Evolutionary conservation across 768 basidiomycete genomes (phyloP), one percentile per base, ranked within the genome.

Genomic region (Tricholoma bakamatsutake): DNA sequence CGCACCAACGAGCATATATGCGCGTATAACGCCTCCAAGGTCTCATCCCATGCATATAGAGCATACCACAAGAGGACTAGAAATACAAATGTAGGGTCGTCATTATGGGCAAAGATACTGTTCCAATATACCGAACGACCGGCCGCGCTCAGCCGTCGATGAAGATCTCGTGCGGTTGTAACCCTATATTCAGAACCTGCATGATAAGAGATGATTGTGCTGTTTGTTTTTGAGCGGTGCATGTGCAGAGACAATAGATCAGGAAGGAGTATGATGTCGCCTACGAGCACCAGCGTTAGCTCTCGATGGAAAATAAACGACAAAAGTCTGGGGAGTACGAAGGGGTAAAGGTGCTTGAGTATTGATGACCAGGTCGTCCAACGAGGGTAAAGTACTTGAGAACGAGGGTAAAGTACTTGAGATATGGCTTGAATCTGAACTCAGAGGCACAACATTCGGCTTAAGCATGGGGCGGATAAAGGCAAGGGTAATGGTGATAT

Each of bases 31-130:
- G 68, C 66, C 59, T 83, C 82, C 24, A 83, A 69, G 0, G 80
- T 68, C 63, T 85, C 80, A 49, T 84, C 83, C 74, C 83, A 84
- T 0, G 81, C 76, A 61, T 84, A 84, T 27, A 83, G 60, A 0
- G 80, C 76, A 54, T 82, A 82, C 83, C 83, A 84, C 21, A 84
- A 64, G 6, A 78, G 66, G 46, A 77, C 70, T 5, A 84, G 59
- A 45, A 84, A 69, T 8, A 84, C 61, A 54, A 83, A 82, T 0
- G 82, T 84, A 6, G 82, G 80, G 55, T 84, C 83, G 4, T 69
- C 50, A 52, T 71, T 68, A 8, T 65, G 64, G 11, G 58, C 66
- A 64, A 71, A 80, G 45, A 78, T 75, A 13, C 69, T 67, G 49
- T 68, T 69, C 78, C 78, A 79, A 58, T 79, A 78, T 2, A 78